Evolutionary conservation across 2,329 filamentous ascomycete genomes (phyloP), one percentile per base, ranked within the genome.

Genomic region (Diaporthe caulivora): DNA sequence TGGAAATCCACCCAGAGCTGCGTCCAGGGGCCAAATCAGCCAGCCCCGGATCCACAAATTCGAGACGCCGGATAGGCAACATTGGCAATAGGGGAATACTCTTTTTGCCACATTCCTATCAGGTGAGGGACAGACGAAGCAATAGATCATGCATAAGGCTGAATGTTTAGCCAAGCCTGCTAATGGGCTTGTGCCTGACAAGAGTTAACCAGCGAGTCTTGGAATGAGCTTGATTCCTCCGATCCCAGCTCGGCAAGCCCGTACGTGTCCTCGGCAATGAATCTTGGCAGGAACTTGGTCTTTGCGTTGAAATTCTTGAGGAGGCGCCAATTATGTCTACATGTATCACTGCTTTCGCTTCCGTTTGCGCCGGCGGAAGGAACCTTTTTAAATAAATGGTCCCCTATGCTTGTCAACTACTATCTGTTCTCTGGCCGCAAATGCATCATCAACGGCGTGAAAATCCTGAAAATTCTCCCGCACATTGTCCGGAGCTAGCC

Each of bases 181-280:
- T 18, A 53, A 18, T 31, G n/a, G n/a, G 44, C 44, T 67, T 67
- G 24, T 67, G 31, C n/a, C 62, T 40, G 62, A 67, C 47, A 67
- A 67, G 62, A 67, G n/a, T 26, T 53, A 10, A 9, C 31, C n/a
- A 15, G 29, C 31, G 44, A 51, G 62, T 67, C 62, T 67, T 67
- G 62, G 62, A 67, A 67, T 34, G 55, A 67, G 62, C 62, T 67
- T 67, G 62, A 67, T 67, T 65, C 40, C 58, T 51, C 44, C 31
- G n/a, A 53, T 13, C 40, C 29, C 9, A 17, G 62, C 47, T 67
- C 62, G 62, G 62, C 62, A 40, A 53, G 47, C 40, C 62, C 62
- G 62, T 47, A 3, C n/a, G n/a, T 53, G n/a, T 49, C 31, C 24
- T 53, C 4, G 21, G 31, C 47, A 40, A 2, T 1, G 4, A 1